phyloP scores from a whole-genome alignment of 345 rosid genomes.

The Eutrema heterophyllum region DNA sequence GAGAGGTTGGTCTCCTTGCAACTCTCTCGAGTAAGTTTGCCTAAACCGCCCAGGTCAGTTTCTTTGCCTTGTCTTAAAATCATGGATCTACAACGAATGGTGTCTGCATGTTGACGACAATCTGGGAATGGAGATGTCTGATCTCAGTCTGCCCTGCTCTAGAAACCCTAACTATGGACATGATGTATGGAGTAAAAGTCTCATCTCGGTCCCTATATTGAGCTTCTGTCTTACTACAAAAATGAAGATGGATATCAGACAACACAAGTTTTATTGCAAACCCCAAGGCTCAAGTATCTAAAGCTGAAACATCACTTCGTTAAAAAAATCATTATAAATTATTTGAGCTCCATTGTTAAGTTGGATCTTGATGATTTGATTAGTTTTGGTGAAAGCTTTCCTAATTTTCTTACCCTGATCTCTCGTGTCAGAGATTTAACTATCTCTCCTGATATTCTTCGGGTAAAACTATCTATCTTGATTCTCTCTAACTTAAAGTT shows the following conservation, averaged over 20 bases:
- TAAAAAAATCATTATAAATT: not conserved
- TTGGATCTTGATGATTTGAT: not conserved
- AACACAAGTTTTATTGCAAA: not conserved
- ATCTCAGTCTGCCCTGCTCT: constrained; percentile 1
- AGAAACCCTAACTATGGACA: not conserved
- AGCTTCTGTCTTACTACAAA: not conserved
- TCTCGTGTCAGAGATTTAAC: constrained; percentile 8
- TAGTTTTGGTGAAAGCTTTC: not conserved
- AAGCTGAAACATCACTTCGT: not conserved
- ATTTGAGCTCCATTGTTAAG: constrained; percentile 5
- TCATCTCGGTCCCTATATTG: not conserved
- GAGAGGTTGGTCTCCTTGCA: constrained; percentile 17
- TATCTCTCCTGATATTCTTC: not conserved
- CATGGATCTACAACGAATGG: not conserved
- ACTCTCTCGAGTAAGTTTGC: not conserved
- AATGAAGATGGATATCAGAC: too few species aligned
- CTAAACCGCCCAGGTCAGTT: not conserved
- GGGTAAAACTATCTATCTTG: not conserved
- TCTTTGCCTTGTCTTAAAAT: constrained; percentile 9
- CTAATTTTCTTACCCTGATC: not conserved
- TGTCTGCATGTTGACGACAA: not conserved
- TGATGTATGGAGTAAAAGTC: not conserved
- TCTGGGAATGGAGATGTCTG: not conserved
- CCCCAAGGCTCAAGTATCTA: constrained; percentile 3
- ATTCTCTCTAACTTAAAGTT: not conserved